Base-by-base conservation (phyloP, 2,329 filamentous ascomycete genomes). In the Achaetomium macrosporum region DNA sequence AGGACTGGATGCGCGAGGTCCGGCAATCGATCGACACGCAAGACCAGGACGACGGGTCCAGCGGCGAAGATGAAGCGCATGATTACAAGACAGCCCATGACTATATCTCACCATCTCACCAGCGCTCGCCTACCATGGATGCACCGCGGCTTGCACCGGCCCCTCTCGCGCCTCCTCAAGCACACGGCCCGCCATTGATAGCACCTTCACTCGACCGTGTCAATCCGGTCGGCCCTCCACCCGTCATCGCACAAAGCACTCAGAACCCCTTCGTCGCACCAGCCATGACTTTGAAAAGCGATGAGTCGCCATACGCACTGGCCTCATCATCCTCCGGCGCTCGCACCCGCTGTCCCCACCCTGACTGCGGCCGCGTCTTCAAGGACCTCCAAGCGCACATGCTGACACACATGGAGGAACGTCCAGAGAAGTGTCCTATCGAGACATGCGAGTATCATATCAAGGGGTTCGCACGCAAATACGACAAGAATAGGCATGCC, bases 401-500 rank as follows among this genome's bases (percentile, higher is more conserved):
- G 88, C 81, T 97, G 61, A 99, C 93, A 0, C 93, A 99, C 68
- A 89, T 95, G 71, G 87, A 86, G 55, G 90, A 96, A 71, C 80
- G 93, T 30, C 93, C 93, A 0, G 92, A 97, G 66, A 97, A 97
- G 69, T 99, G 93, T 68, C 92, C 92, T 0, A 96, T 97, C 55
- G 78, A 86, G 51, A 91, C 85, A 2, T 97, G 92, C 74, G 90
- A 96, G 64, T 97, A 96, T 67, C 88, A 96, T 70, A 79, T 81
- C 61, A 97, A 96, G 69, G 92, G 92, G 0, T 97, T 97, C 65
- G 92, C 92, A 3, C 81, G 92, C 56, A 97, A 97, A 70, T 99
- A 97, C 67, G 93, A 97, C 73, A 96, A 96, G 77, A 97, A 97
- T 69, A 78, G 93, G 12, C 93, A 99, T 67, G 95, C 92, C 1